Base-by-base conservation (phyloP, 768 basidiomycete species). In the Floccularia luteovirens region DNA sequence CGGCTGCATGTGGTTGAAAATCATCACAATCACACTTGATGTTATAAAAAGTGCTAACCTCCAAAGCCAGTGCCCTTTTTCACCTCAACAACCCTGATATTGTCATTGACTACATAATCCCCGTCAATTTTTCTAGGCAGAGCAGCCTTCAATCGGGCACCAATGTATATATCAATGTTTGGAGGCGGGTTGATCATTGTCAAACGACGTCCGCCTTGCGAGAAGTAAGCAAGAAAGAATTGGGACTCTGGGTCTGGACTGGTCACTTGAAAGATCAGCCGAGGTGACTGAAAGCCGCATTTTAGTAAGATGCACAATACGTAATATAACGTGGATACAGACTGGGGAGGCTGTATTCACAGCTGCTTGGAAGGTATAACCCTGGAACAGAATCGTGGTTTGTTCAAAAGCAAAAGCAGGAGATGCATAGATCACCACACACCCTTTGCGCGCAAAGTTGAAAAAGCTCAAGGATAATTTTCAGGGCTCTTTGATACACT, bases 221-320 rank as follows among this genome's bases (percentile, higher is more conserved):
- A 80, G 49, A 87, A 69, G 52, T 70, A 75, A 16, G 77, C 77
- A 13, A 80, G 55, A 51, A 89, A 87, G 56, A 85, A 82, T 34
- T 70, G 60, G 0, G 75, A 67, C 8, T 65, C 56, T 16, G 43
- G 46, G 49, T 83, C 77, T 6, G 68, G 63, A 21, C 60, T 54
- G 16, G 66, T 63, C 30, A 74, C 69, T 45, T 73, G 70, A 54
- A 88, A 89, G 35, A 88, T 63, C n/a, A 86, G 67, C 17, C 79
- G 77, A 33, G 82, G 79, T 27, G 70, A 62, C 75, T 79, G 48
- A 45, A 32, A 46, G 38, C 20, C 46, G 45, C 22, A 17, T 48
- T 31, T 48, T 52, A 43, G 51, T 21, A 37, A 33, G 35, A 21
- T 45, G 27, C 36, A 21, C 24, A 35, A 17, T 34, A 4, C 24